Evolutionary conservation across 306 rosid species (phyloP), one percentile per base, ranked within the genome.

Genomic region (Medicago arabica): DNA sequence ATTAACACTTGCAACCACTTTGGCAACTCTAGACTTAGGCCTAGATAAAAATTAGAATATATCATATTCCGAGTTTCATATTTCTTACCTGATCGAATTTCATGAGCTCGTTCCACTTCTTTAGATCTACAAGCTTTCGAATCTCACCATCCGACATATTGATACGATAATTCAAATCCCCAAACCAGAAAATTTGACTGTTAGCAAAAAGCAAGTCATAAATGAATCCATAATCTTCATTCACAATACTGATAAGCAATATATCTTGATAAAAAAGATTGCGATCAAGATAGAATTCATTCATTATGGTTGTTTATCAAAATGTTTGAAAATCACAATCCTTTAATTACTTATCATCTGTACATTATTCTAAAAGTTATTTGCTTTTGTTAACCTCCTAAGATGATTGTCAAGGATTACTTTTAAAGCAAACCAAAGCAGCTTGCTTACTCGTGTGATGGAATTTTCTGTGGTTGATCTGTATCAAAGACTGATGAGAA

Each of bases 121-220:
- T 85, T 73, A 74, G 81, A 67, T 86, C 85, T 61, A 95, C 79
- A 55, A 90, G 83, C 83, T 82, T 86, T 79, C 97, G 83, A 19
- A 86, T 86, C 44, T 90, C 87, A 0, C 7, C 75, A 58, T 95
- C 97, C 83, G 76, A 67, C 87, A 87, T 55, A 76, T 83, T 90
- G 84, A 95, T 85, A 16, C 99, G 97, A 77, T 92, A 95, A 76
- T 95, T 95, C 83, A 95, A 84, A 84, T 95, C 97, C 34, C 99
- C 97, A 75, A 95, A 90, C 99, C 97, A 95, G 87, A 95, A 90
- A 49, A 95, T 87, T 76, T 95, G 91, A 77, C 99, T 92, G 97
- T 71, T 68, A 18, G 68, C 72, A 74, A 16, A 50, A 83, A 76
- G 44, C 69, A 84, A 46, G 21, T 43, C 19, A 60, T 83, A 25